Evolutionary conservation across 768 basidiomycete genomes (phyloP).

Genomic region (Coprinellus aureogranulatus): DNA sequence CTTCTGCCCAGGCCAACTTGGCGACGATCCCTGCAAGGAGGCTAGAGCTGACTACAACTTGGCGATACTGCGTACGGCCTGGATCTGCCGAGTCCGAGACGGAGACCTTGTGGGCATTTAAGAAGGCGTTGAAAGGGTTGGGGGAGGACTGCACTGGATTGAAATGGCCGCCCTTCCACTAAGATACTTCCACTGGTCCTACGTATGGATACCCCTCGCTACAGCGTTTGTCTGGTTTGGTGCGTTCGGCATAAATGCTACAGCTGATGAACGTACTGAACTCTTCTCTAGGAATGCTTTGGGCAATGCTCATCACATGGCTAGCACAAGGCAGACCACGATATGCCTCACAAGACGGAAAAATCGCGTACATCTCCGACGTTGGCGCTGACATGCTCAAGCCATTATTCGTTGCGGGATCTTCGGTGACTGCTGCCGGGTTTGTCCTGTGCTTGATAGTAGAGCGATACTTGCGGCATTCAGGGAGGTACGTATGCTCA

Average conservation of each 20-base stretch:
- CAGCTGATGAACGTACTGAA: background rate
- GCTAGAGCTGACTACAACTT: no score
- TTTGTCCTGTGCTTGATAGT: conserved; percentile 60
- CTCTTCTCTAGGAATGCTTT: conserved; percentile 45
- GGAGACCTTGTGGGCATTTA: background rate
- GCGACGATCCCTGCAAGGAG: no score
- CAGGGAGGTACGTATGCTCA: conserved; percentile 46
- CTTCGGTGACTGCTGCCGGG: conserved; percentile 56
- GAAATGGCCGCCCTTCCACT: background rate
- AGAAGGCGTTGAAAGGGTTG: background rate
- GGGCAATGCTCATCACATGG: conserved; percentile 73
- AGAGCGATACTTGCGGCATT: conserved; percentile 65
- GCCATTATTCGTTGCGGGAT: conserved; percentile 70
- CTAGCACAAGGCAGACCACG: conserved; percentile 59
- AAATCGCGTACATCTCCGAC: conserved; percentile 75
- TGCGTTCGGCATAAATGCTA: conserved; percentile 21
- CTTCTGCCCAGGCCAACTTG: no score
- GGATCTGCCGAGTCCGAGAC: no score
- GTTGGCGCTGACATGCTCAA: conserved; percentile 72
- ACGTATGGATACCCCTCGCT: conserved; percentile 63
- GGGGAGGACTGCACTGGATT: background rate
- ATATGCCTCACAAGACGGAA: conserved; percentile 53
- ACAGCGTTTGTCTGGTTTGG: conserved; percentile 67
- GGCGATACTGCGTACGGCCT: no score
- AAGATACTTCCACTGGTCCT: conserved; percentile 48